Conservation (phyloP, 805 yeast species). For the Cyberlindnera mississippiensis region DNA sequence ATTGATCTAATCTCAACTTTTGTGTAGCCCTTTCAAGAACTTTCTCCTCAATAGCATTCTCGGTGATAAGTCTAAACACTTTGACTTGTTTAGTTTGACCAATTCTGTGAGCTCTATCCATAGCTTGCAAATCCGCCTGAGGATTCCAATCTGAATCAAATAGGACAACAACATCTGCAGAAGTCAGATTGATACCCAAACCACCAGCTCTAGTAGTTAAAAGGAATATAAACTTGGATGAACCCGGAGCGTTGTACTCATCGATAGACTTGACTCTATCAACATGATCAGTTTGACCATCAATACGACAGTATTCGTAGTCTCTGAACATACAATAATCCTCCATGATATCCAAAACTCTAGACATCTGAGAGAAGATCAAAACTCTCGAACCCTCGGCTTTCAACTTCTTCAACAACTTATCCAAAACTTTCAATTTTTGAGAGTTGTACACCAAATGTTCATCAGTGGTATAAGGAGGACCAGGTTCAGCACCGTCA, state of each 20-base stretch:
- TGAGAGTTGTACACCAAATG: conserved; percentile 72
- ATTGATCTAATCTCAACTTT: conserved; percentile 71
- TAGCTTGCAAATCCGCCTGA: conserved; percentile 83
- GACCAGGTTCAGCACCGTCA: conserved; percentile 90
- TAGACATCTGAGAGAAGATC: conserved; percentile 80
- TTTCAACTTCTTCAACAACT: conserved; percentile 54
- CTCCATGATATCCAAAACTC: conserved; percentile 75
- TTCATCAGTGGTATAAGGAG: conserved; percentile 83
- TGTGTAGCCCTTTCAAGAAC: conserved; percentile 80
- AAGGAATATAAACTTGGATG: conserved; percentile 67
- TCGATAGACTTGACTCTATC: conserved; percentile 75
- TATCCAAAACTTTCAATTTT: conserved; percentile 68
- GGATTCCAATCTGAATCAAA: conserved; percentile 89
- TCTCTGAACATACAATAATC: conserved; percentile 72
- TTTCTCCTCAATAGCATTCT: conserved; percentile 80
- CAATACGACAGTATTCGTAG: conserved; percentile 72
- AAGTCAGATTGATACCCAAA: conserved; percentile 74
- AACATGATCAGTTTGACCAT: conserved; percentile 77
- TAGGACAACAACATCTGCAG: conserved; percentile 74
- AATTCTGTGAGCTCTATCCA: conserved; percentile 88
- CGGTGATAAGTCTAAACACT: conserved; percentile 74
- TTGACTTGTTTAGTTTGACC: conserved; percentile 83
- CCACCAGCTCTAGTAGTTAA: conserved; percentile 90
- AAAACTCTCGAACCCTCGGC: conserved; percentile 73
- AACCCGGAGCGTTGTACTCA: conserved; percentile 72